A percentile compares a stretch with the other conserved stretches of the same genome.
phyloP scores from a whole-genome alignment of 2,329 filamentous ascomycete species.

The Penicillium sp. region DNA sequence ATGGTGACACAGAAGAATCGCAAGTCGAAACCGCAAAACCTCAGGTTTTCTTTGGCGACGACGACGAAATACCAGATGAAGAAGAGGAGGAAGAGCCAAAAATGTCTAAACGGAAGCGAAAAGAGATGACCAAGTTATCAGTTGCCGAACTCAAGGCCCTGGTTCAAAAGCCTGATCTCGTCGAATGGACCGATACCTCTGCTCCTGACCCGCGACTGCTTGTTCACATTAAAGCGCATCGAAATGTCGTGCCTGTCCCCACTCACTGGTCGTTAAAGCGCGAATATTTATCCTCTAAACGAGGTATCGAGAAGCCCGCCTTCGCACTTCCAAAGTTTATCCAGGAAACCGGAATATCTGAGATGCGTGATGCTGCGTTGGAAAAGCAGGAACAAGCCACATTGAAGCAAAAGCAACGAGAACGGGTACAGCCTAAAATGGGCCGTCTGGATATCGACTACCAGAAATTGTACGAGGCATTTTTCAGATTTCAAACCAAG shows the following conservation, averaged over 20 bases:
- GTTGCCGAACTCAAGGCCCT: constrained; percentile 93
- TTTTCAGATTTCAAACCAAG: constrained; percentile 97
- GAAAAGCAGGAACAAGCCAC: constrained; percentile 92
- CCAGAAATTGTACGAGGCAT: constrained; percentile 95
- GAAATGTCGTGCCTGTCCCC: constrained; percentile 93
- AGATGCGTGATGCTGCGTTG: constrained; percentile 94
- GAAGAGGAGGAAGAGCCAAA: constrained; percentile 60
- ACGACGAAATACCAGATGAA: constrained; percentile 81
- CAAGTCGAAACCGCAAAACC: constrained; percentile 72
- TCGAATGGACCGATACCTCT: constrained; percentile 96
- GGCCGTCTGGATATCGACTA: constrained; percentile 98
- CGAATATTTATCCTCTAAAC: constrained; percentile 94
- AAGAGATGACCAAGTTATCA: constrained; percentile 85
- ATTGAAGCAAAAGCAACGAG: constrained; percentile 91
- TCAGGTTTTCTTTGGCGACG: constrained; percentile 76
- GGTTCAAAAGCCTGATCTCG: constrained; percentile 84
- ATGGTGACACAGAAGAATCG: constrained; percentile 57
- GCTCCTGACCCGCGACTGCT: constrained; percentile 83
- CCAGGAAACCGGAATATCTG: constrained; percentile 91
- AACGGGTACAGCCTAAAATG: constrained; percentile 92
- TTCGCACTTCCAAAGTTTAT: constrained; percentile 96
- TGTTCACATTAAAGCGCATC: constrained; percentile 89
- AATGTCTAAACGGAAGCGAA: constrained; percentile 91
- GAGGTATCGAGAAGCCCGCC: constrained; percentile 91
- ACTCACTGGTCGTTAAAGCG: constrained; percentile 93